Base-by-base conservation (phyloP, 2,329 filamentous ascomycete species). In the Ophiostoma novo-ulmi region DNA sequence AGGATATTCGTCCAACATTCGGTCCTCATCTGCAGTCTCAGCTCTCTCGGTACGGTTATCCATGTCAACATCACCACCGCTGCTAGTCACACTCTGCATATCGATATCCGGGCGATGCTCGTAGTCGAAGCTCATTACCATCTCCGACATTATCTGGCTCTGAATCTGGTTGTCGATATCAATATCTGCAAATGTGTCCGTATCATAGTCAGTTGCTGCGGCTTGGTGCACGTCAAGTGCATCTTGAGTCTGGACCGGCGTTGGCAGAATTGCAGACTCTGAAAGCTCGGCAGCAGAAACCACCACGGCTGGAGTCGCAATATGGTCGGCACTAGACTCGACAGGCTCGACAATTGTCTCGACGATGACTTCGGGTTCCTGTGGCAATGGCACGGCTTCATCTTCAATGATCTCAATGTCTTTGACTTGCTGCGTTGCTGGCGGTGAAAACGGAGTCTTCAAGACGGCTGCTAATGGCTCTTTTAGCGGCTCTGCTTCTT, bases 91-190 rank as follows among this genome's bases (percentile, higher is more conserved):
- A n/a, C 69, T 69, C 11, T 48, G 41, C 72, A 72, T 72, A 13
- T 73, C 72, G 26, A 64, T 52, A 26, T 73, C 71, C 4, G 70
- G 3, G 10, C 35, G 69, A n/a, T 69, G 36, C 11, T 73, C 72
- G 14, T 65, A 61, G 3, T 74, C 71, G 7, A 73, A 71, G 61
- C 71, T 73, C 70, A 74, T 73, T 0, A 70, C 72, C 70, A 74
- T 70, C 55, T 74, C 73, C 20, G 73, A 71, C 52, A 74, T 35
- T 10, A 74, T 48, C 70, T 74, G 73, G 55, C 73, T 74, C 69
- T 74, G 71, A 11, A 74, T 68, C 63, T 68, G 72, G 26, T 20
- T 55, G 31, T 73, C 73, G 1, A 68, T 44, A 35, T 74, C 73
- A 31, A 72, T 35, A 0, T 69, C 63, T 4, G 35, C 8, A 14